Evolutionary conservation across 345 rosid genomes (phyloP), one percentile per base, ranked within the genome.

Genomic region (Linum trigynum): DNA sequence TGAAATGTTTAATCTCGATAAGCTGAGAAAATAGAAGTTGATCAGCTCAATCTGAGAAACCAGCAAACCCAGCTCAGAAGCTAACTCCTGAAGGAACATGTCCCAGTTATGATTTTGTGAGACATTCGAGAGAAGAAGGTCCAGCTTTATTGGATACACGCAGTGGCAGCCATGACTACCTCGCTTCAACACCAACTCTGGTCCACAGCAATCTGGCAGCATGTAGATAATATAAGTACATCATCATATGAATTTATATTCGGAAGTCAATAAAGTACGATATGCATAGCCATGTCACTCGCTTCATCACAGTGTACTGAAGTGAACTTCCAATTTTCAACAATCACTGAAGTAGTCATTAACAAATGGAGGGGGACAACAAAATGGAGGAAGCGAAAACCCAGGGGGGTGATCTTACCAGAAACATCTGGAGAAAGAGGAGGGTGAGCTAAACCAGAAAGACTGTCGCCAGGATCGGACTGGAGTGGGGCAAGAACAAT

Each of bases 101-200:
- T 61, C 77, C 97, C 89, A 75, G 72, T 83, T 76, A n/a, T 90
- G 84, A 77, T 80, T 86, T 72, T 83, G 85, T 5, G 99, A 90
- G 68, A 94, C 87, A 72, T 94, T 94, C 78, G 83, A 65, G 57
- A 94, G 99, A 69, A 86, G 82, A 79, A 94, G 92, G 68, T 90
- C 99, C 63, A 94, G 84, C 85, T 88, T 90, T 76, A 94, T 86
- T n/a, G 99, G 99, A 82, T 94, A 90, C 57, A 85, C 99, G 56
- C 99, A 94, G 71, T 88, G 88, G 70, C 99, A 90, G 72, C 77
- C 88, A 69, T 65, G 80, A 75, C 77, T 81, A 67, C 82, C 87
- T 68, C 83, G 83, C 82, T 83, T 94, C 85, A 78, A 78, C 76
- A 94, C 94, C 78, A 74, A 81, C 69, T 84, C 74, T 36, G 78